phyloP scores from a whole-genome alignment of 495 filamentous ascomycete species.

The Clavariopsis aquatica region DNA sequence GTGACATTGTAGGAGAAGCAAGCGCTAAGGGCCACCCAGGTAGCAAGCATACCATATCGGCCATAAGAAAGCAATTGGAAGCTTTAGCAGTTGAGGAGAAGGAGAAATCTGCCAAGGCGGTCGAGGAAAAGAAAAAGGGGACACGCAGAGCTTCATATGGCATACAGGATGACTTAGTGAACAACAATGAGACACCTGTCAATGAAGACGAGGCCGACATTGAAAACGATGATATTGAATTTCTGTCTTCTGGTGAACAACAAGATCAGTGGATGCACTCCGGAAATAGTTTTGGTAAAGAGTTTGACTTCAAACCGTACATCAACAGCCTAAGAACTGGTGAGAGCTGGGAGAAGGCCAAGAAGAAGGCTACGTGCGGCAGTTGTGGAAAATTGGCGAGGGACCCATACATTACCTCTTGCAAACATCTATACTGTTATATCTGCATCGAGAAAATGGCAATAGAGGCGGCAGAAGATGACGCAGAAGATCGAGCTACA shows the following conservation, averaged over 20 bases:
- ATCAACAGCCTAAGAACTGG: constrained; percentile 39
- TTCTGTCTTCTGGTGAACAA: neutral
- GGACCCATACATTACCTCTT: constrained; percentile 48
- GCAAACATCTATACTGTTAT: constrained; percentile 54
- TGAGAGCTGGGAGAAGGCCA: constrained; percentile 41
- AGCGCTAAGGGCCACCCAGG: constrained; percentile 1
- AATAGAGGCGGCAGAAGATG: constrained; percentile 30
- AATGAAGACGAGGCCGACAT: constrained; percentile 1
- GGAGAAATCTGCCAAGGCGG: constrained; percentile 6
- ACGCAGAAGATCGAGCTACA: constrained; percentile 22
- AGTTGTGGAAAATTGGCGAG: constrained; percentile 42
- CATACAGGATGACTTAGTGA: neutral
- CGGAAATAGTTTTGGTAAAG: constrained; percentile 26
- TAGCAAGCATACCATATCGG: constrained; percentile 20
- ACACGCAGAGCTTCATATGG: neutral
- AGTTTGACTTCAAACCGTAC: constrained; percentile 41
- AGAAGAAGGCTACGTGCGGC: constrained; percentile 44
- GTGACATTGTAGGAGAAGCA: constrained; percentile 33
- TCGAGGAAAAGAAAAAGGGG: neutral
- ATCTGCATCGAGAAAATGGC: constrained; percentile 47
- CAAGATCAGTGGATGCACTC: constrained; percentile 10
- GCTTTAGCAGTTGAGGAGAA: constrained; percentile 20
- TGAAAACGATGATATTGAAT: neutral
- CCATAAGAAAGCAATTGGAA: constrained; percentile 37
- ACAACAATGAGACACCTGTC: neutral